Base-by-base conservation (phyloP, 768 basidiomycete species). In the Paxillus involutus region DNA sequence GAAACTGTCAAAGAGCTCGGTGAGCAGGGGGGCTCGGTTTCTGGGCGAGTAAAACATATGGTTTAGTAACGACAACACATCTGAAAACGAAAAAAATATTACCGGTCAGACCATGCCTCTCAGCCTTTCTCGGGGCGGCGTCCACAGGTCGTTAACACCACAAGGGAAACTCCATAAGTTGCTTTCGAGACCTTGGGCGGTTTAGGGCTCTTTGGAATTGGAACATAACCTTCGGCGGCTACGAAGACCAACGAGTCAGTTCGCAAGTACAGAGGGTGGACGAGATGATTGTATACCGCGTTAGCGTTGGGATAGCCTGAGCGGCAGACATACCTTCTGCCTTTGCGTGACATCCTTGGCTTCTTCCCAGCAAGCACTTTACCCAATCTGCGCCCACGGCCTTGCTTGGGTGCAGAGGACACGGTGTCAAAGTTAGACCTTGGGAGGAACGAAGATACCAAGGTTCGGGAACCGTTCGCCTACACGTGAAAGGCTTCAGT, bases 61-160 rank as follows among this genome's bases (percentile, higher is more conserved):
- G 6, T 26, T 26, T 26, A 26, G 26, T 6, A 21, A 21, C 4
- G 6, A 26, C 26, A 26, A 26, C 6, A 3, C 5, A 26, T 26
- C 26, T 12, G 4, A 19, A 19, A 17, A 1, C 1, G 36, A 7
- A 1, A 51, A 12, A 47, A 30, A 26, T 26, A 26, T 26, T 48
- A 71, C 68, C 32, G 16, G 37, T 33, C 17, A n/a, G 13, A 32
- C 62, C 61, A n/a, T 59, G 61, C 11, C 11, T 58, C 3, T 4
- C 24, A 11, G 57, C 63, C 39, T 68, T 65, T 51, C 29, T 66
- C 32, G 40, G 6, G 0, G 51, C 62, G 37, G 69, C 94, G 52
- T 80, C 82, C 0, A 72, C 62, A 0, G 95, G 63, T 98, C 95
- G 56, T 98, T 97, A 56, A 87, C 63, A 19, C 94, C 93, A 84